Percentiles rank a stretch among this genome's conserved stretches.
Evolutionary conservation across 1,284 basidiomycete species (phyloP).

Genomic region (Veloporphyrellus conicus): DNA sequence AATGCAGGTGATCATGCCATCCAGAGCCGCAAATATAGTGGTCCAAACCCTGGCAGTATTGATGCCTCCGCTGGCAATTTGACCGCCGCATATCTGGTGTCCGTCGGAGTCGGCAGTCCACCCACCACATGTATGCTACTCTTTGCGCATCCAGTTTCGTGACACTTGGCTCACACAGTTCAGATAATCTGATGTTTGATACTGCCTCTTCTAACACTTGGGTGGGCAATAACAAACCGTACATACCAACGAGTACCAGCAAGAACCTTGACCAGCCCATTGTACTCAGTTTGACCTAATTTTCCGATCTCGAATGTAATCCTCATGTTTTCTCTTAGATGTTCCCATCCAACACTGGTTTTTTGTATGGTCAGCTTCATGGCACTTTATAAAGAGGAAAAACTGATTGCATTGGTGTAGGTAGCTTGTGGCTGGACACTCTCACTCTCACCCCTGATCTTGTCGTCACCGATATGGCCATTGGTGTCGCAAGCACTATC

Average conservation of each 20-base stretch:
- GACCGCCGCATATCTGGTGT: slow-evolving; percentile 49
- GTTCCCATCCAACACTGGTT: slow-evolving; percentile 27
- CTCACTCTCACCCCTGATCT: slow-evolving; percentile 27
- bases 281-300: slow-evolving; percentile 36
- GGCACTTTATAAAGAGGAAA: background rate
- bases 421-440: slow-evolving; percentile 24
- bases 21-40: slow-evolving; percentile 32
- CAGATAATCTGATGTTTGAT: slow-evolving; percentile 30
- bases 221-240: slow-evolving; percentile 51
- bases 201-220: slow-evolving; percentile 56
- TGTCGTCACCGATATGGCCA: slow-evolving; percentile 27
- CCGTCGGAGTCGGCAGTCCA: slow-evolving; percentile 56
- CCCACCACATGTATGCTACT: slow-evolving; percentile 48
- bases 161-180: too few species aligned
- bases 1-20: slow-evolving; percentile 38
- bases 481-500: slow-evolving; percentile 27
- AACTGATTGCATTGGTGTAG: slow-evolving; percentile 13
- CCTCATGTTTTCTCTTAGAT: slow-evolving; percentile 32
- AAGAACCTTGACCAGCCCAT: slow-evolving; percentile 38
- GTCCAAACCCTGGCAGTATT: slow-evolving; percentile 32
- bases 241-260: slow-evolving; percentile 48
- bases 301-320: background rate
- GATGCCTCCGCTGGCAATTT: slow-evolving; percentile 41
- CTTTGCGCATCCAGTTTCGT: too few species aligned
- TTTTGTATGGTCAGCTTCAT: slow-evolving; percentile 35